Evolutionary conservation across 1,284 basidiomycete species (phyloP).

Genomic region (Marasmius sp.): DNA sequence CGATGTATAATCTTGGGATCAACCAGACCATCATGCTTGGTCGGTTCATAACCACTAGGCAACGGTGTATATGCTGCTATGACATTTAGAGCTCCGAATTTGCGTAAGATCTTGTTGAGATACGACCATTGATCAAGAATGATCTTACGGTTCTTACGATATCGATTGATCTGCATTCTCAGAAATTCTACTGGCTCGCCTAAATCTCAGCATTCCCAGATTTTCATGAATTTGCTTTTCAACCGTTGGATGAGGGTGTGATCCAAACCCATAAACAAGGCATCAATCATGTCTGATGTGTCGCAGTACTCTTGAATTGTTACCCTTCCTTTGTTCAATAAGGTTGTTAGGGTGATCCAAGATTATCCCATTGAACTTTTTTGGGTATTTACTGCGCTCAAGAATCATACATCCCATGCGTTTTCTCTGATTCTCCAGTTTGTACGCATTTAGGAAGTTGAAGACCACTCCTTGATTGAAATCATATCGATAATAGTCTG

Average conservation of each 20-base stretch:
- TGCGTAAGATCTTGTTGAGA: constrained; percentile 7
- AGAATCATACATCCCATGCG: too few relatives aligned
- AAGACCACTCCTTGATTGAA: too few relatives aligned
- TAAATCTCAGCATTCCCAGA: constrained; percentile 26
- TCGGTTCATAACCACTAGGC: constrained; percentile 5
- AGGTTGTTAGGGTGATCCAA: too few relatives aligned
- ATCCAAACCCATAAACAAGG: constrained; percentile 16
- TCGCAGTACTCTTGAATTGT: too few relatives aligned
- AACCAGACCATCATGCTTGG: neutral
- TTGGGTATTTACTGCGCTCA: too few relatives aligned
- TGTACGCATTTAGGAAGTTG: too few relatives aligned
- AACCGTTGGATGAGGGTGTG: constrained; percentile 2
- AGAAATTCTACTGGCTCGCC: constrained; percentile 22
- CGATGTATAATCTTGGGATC: constrained; percentile 1
- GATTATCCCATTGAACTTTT: too few relatives aligned
- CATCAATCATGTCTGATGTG: too few relatives aligned
- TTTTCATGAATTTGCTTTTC: constrained; percentile 19
- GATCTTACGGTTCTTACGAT: neutral
- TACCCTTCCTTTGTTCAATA: too few relatives aligned
- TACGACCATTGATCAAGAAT: constrained; percentile 8
- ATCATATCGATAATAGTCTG: too few relatives aligned
- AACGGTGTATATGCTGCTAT: constrained; percentile 9
- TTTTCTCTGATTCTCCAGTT: too few relatives aligned
- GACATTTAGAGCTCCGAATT: constrained; percentile 5
- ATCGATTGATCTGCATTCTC: constrained; percentile 19